Percentiles rank a stretch among this genome's conserved stretches.
Evolutionary conservation across 2,329 filamentous ascomycete species (phyloP).

Genomic region (Colletotrichum sp.): DNA sequence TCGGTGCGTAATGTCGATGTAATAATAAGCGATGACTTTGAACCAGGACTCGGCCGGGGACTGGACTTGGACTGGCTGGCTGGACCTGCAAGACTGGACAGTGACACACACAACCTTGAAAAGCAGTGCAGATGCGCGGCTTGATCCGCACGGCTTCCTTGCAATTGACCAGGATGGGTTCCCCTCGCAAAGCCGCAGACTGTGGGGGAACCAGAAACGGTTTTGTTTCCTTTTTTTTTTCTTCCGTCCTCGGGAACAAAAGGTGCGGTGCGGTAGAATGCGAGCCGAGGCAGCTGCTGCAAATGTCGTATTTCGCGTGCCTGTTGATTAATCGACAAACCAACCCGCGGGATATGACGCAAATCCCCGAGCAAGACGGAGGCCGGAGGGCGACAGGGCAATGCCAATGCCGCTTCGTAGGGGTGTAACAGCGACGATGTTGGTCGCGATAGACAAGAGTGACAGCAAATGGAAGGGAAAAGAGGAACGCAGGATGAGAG

Average conservation of each 20-base stretch:
- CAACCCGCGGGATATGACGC: background rate
- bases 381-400: background rate
- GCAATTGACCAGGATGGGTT: background rate
- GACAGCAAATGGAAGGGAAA: background rate
- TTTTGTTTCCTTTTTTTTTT: background rate
- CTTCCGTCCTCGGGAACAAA: background rate
- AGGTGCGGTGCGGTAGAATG: background rate
- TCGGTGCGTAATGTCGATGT: background rate
- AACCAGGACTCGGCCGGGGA: background rate
- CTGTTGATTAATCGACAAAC: too few species aligned
- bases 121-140: background rate
- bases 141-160: conserved; percentile 10
- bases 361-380: background rate
- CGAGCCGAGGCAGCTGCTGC: background rate
- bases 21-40: background rate
- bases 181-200: background rate
- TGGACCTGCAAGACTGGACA: background rate
- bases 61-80: background rate
- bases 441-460: background rate
- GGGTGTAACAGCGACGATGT: background rate
- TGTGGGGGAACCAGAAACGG: conserved; percentile 1
- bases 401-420: background rate
- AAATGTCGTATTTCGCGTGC: background rate
- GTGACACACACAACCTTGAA: background rate
- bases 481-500: background rate